These are phyloP conservation scores for Gymnopus androsaceus DNA, from an alignment of 1,284 basidiomycete species.

Conservation along the genomic window DNA sequence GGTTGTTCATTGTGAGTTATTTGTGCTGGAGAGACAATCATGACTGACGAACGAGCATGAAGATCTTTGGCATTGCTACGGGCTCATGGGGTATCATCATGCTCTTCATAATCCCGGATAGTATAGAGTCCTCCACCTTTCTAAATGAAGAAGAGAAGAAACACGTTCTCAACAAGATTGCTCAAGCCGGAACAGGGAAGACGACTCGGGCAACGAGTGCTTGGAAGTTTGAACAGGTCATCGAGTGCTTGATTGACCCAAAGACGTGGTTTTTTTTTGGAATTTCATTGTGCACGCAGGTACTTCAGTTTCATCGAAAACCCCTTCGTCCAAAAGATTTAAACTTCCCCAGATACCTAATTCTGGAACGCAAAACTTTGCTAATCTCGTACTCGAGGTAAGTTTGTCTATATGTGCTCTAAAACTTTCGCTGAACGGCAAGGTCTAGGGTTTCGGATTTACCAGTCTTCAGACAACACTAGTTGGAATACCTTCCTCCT, in stretches of 20 bases:
- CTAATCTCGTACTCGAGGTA: constrained; percentile 3
- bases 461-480: not conserved
- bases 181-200: not conserved
- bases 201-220: not conserved
- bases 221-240: constrained; percentile 1
- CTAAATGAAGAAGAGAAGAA: not conserved
- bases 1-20: constrained; percentile 4
- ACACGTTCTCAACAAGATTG: not conserved
- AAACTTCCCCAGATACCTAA: not conserved
- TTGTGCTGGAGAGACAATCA: not conserved
- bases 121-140: not conserved
- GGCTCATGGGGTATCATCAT: not conserved
- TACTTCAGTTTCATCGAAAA: not conserved
- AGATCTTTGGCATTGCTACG: not conserved
- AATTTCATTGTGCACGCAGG: constrained; percentile 4
- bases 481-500: constrained; percentile 3
- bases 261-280: constrained; percentile 2
- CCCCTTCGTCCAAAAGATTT: too few relatives aligned
- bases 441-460: constrained; percentile 2
- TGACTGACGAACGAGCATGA: not conserved
- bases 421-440: not conserved
- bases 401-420: not conserved
- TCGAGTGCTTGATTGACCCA: constrained; percentile 7
- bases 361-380: constrained; percentile 5
- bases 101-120: not conserved